These are phyloP conservation scores for Yamadazyma scolyti DNA, from an alignment of 805 yeast species.

Conservation along the genomic window DNA sequence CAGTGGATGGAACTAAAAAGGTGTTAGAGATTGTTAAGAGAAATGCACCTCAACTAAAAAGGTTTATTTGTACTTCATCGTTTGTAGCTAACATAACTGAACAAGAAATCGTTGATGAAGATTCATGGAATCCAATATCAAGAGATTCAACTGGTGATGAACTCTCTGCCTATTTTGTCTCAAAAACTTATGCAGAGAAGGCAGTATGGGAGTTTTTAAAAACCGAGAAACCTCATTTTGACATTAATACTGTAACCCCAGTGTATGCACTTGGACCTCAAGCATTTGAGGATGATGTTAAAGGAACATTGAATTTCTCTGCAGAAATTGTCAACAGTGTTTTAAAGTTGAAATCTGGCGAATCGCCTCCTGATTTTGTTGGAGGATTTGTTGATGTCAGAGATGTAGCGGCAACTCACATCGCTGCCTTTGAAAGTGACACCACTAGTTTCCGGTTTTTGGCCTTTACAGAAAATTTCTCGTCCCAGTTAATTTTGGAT, in stretches of 20 bases:
- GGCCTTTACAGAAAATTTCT: constrained; percentile 2
- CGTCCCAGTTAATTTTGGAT: constrained; percentile 19
- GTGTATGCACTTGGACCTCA: constrained; percentile 51
- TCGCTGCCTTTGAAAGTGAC: constrained; percentile 41
- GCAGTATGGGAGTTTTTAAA: constrained; percentile 53
- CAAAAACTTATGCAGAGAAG: constrained; percentile 55
- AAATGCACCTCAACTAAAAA: constrained; percentile 38
- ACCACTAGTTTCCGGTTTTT: constrained; percentile 7
- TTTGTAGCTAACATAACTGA: constrained; percentile 18
- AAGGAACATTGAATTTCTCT: constrained; percentile 20
- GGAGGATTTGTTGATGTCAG: constrained; percentile 49
- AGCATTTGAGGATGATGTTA: constrained; percentile 31
- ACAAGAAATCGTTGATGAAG: constrained; percentile 17
- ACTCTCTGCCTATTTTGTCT: constrained; percentile 30
- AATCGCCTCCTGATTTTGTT: constrained; percentile 11
- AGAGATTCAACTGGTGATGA: constrained; percentile 19
- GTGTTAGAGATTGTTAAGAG: constrained; percentile 36
- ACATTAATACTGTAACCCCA: constrained; percentile 40
- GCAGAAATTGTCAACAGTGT: constrained; percentile 24
- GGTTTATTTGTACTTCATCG: constrained; percentile 53
- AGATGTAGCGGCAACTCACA: constrained; percentile 60
- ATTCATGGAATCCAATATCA: constrained; percentile 29
- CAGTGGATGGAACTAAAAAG: constrained; percentile 27
- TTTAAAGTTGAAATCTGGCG: constrained; percentile 19
- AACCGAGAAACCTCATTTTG: constrained; percentile 33